Conservation (phyloP, 1,139 yeast species). For the Magnusiomyces tetraspermus region DNA sequence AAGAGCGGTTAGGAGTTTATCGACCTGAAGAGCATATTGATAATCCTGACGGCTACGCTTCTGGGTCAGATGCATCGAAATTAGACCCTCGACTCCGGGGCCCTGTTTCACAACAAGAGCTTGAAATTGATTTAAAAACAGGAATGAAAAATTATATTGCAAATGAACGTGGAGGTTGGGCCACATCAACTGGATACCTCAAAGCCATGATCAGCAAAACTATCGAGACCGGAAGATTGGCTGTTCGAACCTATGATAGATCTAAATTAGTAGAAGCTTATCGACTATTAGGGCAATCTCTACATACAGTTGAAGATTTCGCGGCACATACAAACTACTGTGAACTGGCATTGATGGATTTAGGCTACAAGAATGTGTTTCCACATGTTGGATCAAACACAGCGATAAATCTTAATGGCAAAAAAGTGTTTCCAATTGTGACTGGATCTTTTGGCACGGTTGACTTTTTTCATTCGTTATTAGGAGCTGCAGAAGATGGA, state of each 20-base stretch:
- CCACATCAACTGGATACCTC: conserved; percentile 21
- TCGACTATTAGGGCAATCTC: conserved; percentile 24
- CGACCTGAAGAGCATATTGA: conserved; percentile 26
- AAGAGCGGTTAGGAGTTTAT: conserved; percentile 23
- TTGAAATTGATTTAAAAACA: conserved; percentile 22
- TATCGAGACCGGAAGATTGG: conserved; percentile 20
- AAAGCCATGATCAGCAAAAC: conserved; percentile 19
- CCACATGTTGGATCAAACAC: conserved; percentile 24
- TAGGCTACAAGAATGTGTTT: conserved; percentile 22
- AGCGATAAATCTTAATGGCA: conserved; percentile 19
- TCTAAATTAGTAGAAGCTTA: conserved; percentile 20
- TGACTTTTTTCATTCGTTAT: conserved; percentile 23
- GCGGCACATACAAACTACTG: conserved; percentile 23
- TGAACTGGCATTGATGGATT: conserved; percentile 21
- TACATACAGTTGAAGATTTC: conserved; percentile 23
- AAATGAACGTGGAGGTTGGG: conserved; percentile 24
- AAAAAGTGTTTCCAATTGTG: conserved; percentile 21
- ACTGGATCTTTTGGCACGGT: conserved; percentile 26
- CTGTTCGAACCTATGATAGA: conserved; percentile 10
- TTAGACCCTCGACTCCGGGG: conserved; percentile 21
- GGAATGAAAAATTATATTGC: conserved; percentile 25
- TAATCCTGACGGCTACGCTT: conserved; percentile 23
- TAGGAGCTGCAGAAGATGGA: conserved; percentile 26
- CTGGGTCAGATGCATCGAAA: conserved; percentile 18
- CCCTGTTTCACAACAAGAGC: conserved; percentile 21